Conservation (phyloP, 2,329 filamentous ascomycete species). For the Mycosphaerella sp. region DNA sequence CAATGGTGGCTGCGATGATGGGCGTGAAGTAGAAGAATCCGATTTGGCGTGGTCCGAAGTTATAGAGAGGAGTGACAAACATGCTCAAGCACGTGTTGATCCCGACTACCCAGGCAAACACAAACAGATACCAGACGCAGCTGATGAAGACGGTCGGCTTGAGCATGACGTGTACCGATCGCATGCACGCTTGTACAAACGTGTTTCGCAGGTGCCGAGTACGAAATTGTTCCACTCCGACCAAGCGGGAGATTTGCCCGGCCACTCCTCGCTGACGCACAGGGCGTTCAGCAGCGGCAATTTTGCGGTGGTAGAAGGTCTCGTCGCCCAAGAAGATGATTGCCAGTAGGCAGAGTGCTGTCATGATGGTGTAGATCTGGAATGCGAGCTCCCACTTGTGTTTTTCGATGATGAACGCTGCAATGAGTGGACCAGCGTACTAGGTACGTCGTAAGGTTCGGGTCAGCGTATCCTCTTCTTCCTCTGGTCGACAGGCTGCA, state of each 20-base stretch:
- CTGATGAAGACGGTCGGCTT: conserved; percentile 12
- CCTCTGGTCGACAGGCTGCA: neutral
- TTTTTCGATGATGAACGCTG: neutral
- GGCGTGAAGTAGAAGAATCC: conserved; percentile 29
- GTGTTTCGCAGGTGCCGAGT: conserved; percentile 7
- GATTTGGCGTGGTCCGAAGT: conserved; percentile 15
- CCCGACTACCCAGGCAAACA: conserved; percentile 25
- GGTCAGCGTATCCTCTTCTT: neutral
- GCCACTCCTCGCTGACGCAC: conserved; percentile 2
- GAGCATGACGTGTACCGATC: conserved; percentile 5
- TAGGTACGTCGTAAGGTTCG: neutral
- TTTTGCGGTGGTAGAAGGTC: conserved; percentile 10
- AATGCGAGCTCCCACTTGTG: conserved; percentile 17
- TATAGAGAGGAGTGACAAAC: conserved; percentile 20
- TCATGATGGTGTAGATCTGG: conserved; percentile 12
- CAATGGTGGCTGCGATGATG: conserved; percentile 24
- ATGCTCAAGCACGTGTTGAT: conserved; percentile 22
- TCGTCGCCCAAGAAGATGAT: conserved; percentile 15
- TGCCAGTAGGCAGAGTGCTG: conserved; percentile 4
- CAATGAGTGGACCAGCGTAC: conserved; percentile 15
- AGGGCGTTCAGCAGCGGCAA: conserved; percentile 7
- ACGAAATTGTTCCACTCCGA: conserved; percentile 14
- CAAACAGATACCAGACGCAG: conserved; percentile 10
- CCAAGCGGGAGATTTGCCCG: conserved; percentile 18
- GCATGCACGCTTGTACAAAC: conserved; percentile 9